These are phyloP conservation scores for Agrostemma githago DNA, from an alignment of 148 eudicot genomes.

Conservation along the genomic window DNA sequence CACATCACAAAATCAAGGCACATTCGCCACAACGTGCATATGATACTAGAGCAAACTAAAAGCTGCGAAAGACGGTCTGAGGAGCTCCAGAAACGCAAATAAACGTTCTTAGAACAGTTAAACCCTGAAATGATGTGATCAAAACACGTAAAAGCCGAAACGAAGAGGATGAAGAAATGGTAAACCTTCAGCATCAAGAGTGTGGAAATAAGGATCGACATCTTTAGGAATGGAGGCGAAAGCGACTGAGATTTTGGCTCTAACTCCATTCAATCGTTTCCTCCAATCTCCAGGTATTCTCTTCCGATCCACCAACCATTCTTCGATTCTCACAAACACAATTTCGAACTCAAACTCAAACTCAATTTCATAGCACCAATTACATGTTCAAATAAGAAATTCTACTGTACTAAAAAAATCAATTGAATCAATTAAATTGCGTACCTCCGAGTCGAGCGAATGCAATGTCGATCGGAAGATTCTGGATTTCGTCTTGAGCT, in stretches of 20 bases:
- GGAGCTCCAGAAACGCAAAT: not conserved
- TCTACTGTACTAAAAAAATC: not conserved
- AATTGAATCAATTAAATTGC: not conserved
- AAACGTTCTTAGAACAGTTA: not conserved
- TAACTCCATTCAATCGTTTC: constrained; percentile 53
- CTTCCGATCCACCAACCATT: constrained; percentile 98
- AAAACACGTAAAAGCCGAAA: too few species aligned
- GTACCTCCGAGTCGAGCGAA: constrained; percentile 84
- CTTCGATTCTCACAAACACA: constrained; percentile 37
- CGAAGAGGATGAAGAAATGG: not conserved
- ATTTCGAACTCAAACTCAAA: constrained; percentile 3
- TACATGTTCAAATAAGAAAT: not conserved
- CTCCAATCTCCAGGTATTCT: constrained; percentile 85
- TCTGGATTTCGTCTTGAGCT: constrained; percentile 54
- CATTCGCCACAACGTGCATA: not conserved
- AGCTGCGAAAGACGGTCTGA: not conserved
- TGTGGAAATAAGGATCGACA: constrained; percentile 69
- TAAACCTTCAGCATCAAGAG: constrained; percentile 76
- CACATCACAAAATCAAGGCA: not conserved
- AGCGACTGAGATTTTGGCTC: constrained; percentile 64
- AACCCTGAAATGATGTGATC: not conserved
- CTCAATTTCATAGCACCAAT: too few species aligned
- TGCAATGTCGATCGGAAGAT: constrained; percentile 90
- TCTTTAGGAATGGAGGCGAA: constrained; percentile 71
- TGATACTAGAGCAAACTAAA: not conserved